These are phyloP conservation scores for Aureobasidium zeae DNA, from an alignment of 2,329 filamentous ascomycete genomes.

Conservation along the genomic window DNA sequence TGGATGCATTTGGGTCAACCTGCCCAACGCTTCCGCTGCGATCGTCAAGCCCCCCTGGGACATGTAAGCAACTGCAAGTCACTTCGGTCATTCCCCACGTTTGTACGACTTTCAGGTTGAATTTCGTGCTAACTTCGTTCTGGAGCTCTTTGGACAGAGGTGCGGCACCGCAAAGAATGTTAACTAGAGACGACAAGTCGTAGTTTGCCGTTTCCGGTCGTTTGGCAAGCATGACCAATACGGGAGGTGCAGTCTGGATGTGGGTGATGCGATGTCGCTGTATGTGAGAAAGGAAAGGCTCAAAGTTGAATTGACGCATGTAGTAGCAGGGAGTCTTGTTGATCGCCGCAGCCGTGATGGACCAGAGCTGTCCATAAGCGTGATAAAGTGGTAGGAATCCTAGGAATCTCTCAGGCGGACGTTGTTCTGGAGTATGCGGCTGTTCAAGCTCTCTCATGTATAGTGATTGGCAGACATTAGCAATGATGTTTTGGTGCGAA, in stretches of 20 bases:
- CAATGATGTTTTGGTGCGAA: slow-evolving; percentile 35
- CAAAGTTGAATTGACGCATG: slow-evolving; percentile 33
- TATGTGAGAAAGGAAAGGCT: slow-evolving; percentile 28
- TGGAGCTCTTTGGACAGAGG: slow-evolving; percentile 32
- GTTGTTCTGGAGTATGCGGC: slow-evolving; percentile 20
- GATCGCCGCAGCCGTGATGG: slow-evolving; percentile 30
- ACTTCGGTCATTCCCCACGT: slow-evolving; percentile 30
- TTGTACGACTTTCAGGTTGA: slow-evolving; percentile 31
- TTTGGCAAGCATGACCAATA: slow-evolving; percentile 38
- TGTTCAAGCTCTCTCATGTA: slow-evolving; percentile 32
- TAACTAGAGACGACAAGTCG: slow-evolving; percentile 32
- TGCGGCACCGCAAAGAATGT: slow-evolving; percentile 35
- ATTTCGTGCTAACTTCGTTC: slow-evolving; percentile 30
- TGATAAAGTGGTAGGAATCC: slow-evolving; percentile 28
- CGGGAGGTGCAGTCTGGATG: slow-evolving; percentile 35
- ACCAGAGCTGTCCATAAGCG: slow-evolving; percentile 32
- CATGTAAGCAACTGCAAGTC: slow-evolving; percentile 29
- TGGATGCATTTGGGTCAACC: slow-evolving; percentile 33
- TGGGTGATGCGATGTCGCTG: slow-evolving; percentile 31
- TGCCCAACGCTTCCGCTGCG: slow-evolving; percentile 26
- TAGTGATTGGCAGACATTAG: slow-evolving; percentile 31
- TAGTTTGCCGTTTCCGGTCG: slow-evolving; percentile 34
- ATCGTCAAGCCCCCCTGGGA: slow-evolving; percentile 30
- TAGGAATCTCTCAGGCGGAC: slow-evolving; percentile 27
- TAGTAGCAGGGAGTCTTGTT: slow-evolving; percentile 29